Conservation (phyloP, 805 yeast genomes). For the Saturnispora quitensis region DNA sequence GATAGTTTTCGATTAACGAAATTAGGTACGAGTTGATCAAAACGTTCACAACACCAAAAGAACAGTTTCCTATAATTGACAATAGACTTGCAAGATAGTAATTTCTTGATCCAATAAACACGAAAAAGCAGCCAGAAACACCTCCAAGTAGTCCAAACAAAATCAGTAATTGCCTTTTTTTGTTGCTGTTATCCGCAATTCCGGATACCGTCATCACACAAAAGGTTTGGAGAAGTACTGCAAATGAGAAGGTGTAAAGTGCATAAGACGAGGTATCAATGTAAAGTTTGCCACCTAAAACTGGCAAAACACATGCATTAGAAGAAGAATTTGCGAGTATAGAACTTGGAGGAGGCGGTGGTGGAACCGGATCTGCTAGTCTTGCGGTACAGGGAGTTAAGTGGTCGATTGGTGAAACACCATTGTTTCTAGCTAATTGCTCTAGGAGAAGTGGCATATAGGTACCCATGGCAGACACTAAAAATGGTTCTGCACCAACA, state of each 20-base stretch:
- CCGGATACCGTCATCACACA: constrained; percentile 69
- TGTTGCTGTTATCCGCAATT: constrained; percentile 53
- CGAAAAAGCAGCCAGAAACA: constrained; percentile 39
- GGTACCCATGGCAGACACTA: constrained; percentile 71
- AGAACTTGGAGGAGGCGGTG: constrained; percentile 24
- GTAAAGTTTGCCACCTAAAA: constrained; percentile 27
- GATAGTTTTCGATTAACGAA: constrained; percentile 39
- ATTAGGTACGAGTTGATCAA: constrained; percentile 74
- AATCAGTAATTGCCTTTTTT: constrained; percentile 47
- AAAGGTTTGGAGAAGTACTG: constrained; percentile 66
- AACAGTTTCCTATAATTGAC: constrained; percentile 55
- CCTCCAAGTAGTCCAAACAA: constrained; percentile 54
- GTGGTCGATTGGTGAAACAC: constrained; percentile 54
- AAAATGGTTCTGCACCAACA: constrained; percentile 65
- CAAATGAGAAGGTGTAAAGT: constrained; percentile 58
- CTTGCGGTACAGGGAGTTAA: constrained; percentile 39
- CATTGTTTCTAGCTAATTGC: constrained; percentile 64
- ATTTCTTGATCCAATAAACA: constrained; percentile 30
- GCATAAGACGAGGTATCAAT: constrained; percentile 71
- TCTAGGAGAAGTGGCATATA: constrained; percentile 67
- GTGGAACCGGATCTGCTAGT: constrained; percentile 24
- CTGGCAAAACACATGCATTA: constrained; percentile 26
- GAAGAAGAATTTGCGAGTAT: background rate
- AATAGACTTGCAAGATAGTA: constrained; percentile 43
- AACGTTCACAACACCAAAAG: constrained; percentile 71